phyloP scores from a whole-genome alignment of 305 asterid genomes.

The Fraxinus ornus region DNA sequence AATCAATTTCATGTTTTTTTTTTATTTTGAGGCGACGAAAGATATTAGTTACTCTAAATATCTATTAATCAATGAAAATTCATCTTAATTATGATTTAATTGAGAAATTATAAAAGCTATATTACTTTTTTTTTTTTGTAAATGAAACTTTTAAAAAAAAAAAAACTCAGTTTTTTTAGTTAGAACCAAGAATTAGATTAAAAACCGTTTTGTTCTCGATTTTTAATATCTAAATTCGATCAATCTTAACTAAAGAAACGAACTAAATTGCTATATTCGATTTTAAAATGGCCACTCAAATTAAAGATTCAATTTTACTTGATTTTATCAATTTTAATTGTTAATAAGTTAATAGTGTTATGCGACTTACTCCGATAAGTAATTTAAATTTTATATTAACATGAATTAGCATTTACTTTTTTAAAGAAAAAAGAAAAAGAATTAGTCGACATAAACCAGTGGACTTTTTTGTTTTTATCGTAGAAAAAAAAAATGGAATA shows the following conservation, averaged over 20 bases:
- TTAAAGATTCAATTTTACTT: no score
- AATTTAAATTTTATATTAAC: background rate
- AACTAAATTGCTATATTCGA: no score
- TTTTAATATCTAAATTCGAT: no score
- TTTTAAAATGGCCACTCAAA: background rate
- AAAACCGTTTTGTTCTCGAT: no score
- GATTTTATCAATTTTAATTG: background rate
- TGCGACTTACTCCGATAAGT: background rate
- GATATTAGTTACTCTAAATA: background rate
- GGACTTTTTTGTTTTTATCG: background rate
- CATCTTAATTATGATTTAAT: background rate
- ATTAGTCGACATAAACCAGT: background rate
- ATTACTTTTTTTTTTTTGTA: no score
- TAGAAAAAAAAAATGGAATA: background rate
- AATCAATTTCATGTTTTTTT: no score
- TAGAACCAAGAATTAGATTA: no score
- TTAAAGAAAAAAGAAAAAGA: background rate
- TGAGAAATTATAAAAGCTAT: no score
- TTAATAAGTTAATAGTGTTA: background rate
- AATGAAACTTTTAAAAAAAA: no score
- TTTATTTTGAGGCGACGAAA: no score
- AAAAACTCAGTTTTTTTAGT: no score
- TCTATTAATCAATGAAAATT: background rate
- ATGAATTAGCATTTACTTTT: background rate
- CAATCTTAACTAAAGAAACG: no score